Conservation (phyloP, 1,139 yeast species). For the Pichia sp. region DNA sequence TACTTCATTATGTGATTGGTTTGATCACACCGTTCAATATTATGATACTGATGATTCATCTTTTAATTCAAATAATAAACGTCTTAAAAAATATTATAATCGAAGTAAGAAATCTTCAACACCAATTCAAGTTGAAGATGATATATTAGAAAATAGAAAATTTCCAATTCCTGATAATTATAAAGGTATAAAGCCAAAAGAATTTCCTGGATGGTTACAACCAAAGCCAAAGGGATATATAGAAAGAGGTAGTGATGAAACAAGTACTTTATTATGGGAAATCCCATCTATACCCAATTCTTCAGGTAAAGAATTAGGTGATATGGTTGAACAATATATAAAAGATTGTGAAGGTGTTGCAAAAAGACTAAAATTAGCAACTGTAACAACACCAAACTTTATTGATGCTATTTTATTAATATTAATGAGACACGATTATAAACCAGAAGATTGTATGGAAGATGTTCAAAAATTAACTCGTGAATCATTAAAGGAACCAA, state of each 20-base stretch:
- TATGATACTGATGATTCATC: constrained; percentile 39
- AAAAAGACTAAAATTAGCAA: constrained; percentile 40
- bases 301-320: constrained; percentile 26
- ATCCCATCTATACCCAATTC: constrained; percentile 25
- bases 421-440: constrained; percentile 47
- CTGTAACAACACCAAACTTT: constrained; percentile 60
- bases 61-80: constrained; percentile 16
- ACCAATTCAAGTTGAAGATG: constrained; percentile 19
- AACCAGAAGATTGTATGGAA: constrained; percentile 42
- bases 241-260: constrained; percentile 80
- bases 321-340: constrained; percentile 49
- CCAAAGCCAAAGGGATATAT: constrained; percentile 73
- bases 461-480: constrained; percentile 44
- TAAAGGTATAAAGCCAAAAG: constrained; percentile 36
- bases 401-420: constrained; percentile 62
- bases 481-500: constrained; percentile 64
- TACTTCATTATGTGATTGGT: constrained; percentile 59
- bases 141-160: constrained; percentile 25
- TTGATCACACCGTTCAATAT: constrained; percentile 61
- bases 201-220: constrained; percentile 71
- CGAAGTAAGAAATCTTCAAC: constrained; percentile 17
- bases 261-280: constrained; percentile 68
- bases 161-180: constrained; percentile 46
- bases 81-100: constrained; percentile 18
- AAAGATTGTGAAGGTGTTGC: constrained; percentile 54